phyloP scores from a whole-genome alignment of 345 rosid genomes.

The Ceriops decandra region DNA sequence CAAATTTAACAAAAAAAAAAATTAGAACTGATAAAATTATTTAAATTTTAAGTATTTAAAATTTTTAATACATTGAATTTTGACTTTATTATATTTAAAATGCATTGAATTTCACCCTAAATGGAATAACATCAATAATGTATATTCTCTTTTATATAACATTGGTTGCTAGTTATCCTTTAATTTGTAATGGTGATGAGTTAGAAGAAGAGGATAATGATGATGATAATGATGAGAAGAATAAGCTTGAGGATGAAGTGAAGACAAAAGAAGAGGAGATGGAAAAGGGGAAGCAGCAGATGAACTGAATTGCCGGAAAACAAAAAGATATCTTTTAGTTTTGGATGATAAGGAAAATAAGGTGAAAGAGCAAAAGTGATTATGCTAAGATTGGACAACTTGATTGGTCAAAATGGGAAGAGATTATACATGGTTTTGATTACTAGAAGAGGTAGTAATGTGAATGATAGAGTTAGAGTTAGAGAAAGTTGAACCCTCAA shows the following conservation, averaged over 20 bases:
- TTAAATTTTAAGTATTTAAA: no score
- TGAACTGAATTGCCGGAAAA: background rate
- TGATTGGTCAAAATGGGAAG: background rate
- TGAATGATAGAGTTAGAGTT: background rate
- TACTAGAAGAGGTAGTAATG: conserved; percentile 10
- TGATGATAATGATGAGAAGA: conserved; percentile 15
- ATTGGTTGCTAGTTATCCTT: conserved; percentile 38
- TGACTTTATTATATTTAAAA: no score
- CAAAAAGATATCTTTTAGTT: conserved; percentile 25
- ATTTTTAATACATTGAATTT: no score
- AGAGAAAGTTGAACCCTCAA: background rate
- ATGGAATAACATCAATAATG: conserved; percentile 4
- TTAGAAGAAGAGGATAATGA: conserved; percentile 20
- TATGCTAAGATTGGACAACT: background rate
- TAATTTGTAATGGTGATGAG: conserved; percentile 27
- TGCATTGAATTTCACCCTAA: no score
- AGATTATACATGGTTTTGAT: conserved; percentile 11
- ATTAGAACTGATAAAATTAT: no score
- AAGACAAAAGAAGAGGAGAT: conserved; percentile 2
- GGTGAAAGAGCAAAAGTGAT: conserved; percentile 2
- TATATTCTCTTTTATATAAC: conserved; percentile 24
- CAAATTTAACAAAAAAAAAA: no score
- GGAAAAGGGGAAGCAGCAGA: conserved; percentile 1
- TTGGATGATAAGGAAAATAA: conserved; percentile 38
- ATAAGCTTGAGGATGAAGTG: conserved; percentile 11